Base-by-base conservation (phyloP, 2,329 filamentous ascomycete species). In the Colletotrichum tropicicola region DNA sequence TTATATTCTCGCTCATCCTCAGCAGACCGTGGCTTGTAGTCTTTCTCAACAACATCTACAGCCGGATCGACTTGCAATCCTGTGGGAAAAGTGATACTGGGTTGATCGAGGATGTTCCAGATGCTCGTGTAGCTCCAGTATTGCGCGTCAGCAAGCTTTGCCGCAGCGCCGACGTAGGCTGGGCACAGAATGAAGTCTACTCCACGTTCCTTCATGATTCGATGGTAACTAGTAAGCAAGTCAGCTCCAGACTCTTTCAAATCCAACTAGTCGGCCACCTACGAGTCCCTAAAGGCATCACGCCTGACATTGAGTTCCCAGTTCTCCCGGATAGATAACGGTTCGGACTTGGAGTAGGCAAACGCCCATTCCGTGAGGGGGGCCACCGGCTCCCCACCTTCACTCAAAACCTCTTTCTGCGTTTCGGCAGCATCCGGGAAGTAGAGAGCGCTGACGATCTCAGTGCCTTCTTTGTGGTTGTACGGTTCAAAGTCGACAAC, bases 231-330 rank as follows among this genome's bases (percentile, higher is more conserved):
- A 55, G 25, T 30, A 0, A 28, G 15, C 3, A 1, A 25, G 28
- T 61, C 27, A 63, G 44, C 19, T 17, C 12, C 4, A 4, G 4
- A 10, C 1, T 1, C 7, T 70, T 77, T 70, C 44, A 81, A 76
- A 43, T 83, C 77, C 68, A 76, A 32, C 82, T 80, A 6, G 72
- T 73, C 5, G 78, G 78, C 43, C 79, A 75, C 70, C 79, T 47
- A 61, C 58, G 7, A 41, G n/a, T 61, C 58, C 4, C 58, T 41
- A 3, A 70, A 57, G 4, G 58, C 39, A 7, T 72, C 70, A 32
- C 70, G 57, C 15, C 65, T 55, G 3, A 69, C 19, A 8, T 71
- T 72, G 19, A 70, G 48, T 21, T 60, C 52, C 72, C 71, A 73
- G 39, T 68, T 70, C 45, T 71, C 65, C 3, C 60, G 41, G 17